These are phyloP conservation scores for Cocos nucifera DNA, from an alignment of 176 grass and related monocot species.

Conservation along the genomic window DNA sequence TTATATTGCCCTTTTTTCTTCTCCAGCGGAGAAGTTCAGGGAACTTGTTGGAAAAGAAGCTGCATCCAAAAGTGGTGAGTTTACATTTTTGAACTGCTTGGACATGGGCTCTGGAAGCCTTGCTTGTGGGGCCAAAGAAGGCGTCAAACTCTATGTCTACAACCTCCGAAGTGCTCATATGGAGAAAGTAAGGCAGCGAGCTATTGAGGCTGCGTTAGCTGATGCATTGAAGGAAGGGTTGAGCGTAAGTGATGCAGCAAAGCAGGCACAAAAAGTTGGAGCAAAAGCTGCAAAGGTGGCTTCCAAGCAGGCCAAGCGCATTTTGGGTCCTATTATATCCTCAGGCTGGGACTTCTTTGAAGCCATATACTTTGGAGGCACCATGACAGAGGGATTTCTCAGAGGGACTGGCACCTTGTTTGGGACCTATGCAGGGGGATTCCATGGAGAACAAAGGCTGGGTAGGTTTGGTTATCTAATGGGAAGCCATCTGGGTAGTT, in stretches of 20 bases:
- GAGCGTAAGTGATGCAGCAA: conserved; percentile 40
- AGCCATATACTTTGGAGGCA: conserved; percentile 87
- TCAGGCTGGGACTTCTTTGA: conserved; percentile 99
- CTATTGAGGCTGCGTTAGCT: conserved; percentile 52
- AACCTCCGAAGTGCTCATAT: conserved; percentile 64
- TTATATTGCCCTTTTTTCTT: conserved; percentile 5
- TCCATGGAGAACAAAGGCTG: conserved; percentile 76
- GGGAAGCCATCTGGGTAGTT: conserved; percentile 91
- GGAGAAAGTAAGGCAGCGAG: conserved; percentile 48
- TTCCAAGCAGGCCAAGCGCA: conserved; percentile 75
- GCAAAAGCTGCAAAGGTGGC: conserved; percentile 75
- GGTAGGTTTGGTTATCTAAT: conserved; percentile 77
- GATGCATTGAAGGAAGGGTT: conserved; percentile 67
- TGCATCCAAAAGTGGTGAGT: conserved; percentile 89
- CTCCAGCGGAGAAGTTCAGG: conserved; percentile 90
- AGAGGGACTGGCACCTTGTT: conserved; percentile 77
- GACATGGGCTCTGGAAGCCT: conserved; percentile 85
- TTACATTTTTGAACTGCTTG: conserved; percentile 95
- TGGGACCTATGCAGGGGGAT: conserved; percentile 81
- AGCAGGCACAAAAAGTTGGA: conserved; percentile 75
- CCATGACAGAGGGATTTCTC: conserved; percentile 79
- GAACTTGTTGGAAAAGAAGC: conserved; percentile 84
- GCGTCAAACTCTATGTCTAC: conserved; percentile 81
- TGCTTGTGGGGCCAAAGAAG: conserved; percentile 72
- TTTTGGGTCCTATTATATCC: conserved; percentile 80